These are phyloP conservation scores for Fomitopsis palustris DNA, from an alignment of 1,284 basidiomycete species.

Conservation along the genomic window DNA sequence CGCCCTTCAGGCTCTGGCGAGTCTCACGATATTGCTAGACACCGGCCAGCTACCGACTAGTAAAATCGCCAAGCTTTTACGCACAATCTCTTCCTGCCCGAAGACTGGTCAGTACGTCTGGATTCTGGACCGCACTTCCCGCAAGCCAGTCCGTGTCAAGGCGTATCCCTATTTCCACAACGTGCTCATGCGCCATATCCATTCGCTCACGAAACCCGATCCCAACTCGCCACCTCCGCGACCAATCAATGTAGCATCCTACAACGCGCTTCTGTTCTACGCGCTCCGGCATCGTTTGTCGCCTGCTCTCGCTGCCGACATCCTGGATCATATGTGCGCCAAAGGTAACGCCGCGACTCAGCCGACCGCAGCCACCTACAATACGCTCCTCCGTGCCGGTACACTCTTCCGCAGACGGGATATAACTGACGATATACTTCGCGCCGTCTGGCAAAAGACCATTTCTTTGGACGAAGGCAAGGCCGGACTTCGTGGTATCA, in stretches of 20 bases:
- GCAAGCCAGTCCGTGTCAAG: conserved; percentile 30
- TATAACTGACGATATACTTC: conserved; percentile 35
- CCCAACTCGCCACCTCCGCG: conserved; percentile 9
- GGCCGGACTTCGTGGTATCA: neutral
- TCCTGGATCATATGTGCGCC: conserved; percentile 54
- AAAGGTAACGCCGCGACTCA: conserved; percentile 35
- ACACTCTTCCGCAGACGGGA: conserved; percentile 48
- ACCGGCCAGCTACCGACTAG: conserved; percentile 41
- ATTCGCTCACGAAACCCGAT: conserved; percentile 14
- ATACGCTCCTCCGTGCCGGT: conserved; percentile 53
- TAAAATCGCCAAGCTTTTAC: conserved; percentile 43
- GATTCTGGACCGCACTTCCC: conserved; percentile 30
- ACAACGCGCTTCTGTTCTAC: conserved; percentile 66
- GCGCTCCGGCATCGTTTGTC: conserved; percentile 58
- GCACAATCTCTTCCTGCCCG: conserved; percentile 48
- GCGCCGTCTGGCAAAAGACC: conserved; percentile 19
- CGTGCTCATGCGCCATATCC: conserved; percentile 47
- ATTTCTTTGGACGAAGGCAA: neutral
- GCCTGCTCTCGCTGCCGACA: conserved; percentile 37
- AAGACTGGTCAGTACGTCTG: conserved; percentile 42
- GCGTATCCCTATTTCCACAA: conserved; percentile 57
- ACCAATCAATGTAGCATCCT: conserved; percentile 39
- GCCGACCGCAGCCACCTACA: conserved; percentile 50
- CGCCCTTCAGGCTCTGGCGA: conserved; percentile 54
- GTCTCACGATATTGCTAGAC: conserved; percentile 51